These are phyloP conservation scores for Grosmannia clavigera DNA, from an alignment of 2,329 filamentous ascomycete genomes.

Conservation along the genomic window DNA sequence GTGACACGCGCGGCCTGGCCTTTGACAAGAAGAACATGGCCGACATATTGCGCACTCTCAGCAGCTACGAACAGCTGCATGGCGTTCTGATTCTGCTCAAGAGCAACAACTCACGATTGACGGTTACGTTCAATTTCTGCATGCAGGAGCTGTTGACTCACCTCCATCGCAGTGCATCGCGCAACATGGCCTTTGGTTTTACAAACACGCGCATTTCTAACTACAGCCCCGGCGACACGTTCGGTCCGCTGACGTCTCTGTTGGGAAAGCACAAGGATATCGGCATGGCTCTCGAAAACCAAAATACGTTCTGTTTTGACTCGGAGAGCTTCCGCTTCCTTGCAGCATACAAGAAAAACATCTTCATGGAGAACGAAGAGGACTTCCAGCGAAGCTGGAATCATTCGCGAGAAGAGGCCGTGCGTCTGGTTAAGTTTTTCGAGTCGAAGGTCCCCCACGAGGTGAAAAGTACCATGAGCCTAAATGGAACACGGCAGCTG, in stretches of 20 bases:
- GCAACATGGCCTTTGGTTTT: slow-evolving; percentile 30
- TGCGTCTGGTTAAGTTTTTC: slow-evolving; percentile 21
- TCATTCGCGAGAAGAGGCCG: slow-evolving; percentile 20
- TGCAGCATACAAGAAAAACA: slow-evolving; percentile 21
- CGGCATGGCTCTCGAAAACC: slow-evolving; percentile 17
- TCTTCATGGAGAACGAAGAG: slow-evolving; percentile 19
- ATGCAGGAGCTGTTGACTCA: slow-evolving; percentile 27
- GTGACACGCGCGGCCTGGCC: slow-evolving; percentile 25
- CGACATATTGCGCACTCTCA: slow-evolving; percentile 23
- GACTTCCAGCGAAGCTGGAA: slow-evolving; percentile 25
- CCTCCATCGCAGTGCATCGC: slow-evolving; percentile 23
- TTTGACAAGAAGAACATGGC: slow-evolving; percentile 26
- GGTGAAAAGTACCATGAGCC: slow-evolving; percentile 24
- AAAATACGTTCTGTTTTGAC: slow-evolving; percentile 28
- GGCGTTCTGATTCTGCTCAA: slow-evolving; percentile 30
- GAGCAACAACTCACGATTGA: slow-evolving; percentile 25
- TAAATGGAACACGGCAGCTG: slow-evolving; percentile 24
- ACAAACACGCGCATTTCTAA: slow-evolving; percentile 29
- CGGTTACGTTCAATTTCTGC: slow-evolving; percentile 25
- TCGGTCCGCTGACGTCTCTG: slow-evolving; percentile 20
- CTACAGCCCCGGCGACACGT: slow-evolving; percentile 28
- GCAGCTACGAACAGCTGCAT: slow-evolving; percentile 23
- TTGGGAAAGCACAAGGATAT: slow-evolving; percentile 19
- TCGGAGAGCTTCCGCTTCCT: slow-evolving; percentile 31
- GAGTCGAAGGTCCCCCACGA: slow-evolving; percentile 17